Percentiles rank a stretch among this genome's conserved stretches.
Evolutionary conservation across 2,329 filamentous ascomycete species (phyloP).

Genomic region (Acrodontium crateriforme): DNA sequence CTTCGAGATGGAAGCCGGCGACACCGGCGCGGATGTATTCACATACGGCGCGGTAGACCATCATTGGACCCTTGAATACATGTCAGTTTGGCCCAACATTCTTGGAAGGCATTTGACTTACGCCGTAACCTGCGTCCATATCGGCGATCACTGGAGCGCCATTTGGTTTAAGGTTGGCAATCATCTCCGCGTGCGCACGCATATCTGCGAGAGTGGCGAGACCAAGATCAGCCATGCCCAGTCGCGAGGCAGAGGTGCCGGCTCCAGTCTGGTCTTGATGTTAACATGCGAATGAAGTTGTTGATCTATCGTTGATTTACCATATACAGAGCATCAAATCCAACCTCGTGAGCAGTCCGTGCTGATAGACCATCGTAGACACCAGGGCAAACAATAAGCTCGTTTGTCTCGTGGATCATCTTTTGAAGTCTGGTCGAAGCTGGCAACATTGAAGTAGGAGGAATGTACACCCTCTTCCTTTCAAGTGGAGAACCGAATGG

Average conservation of each 20-base stretch:
- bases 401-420: no score
- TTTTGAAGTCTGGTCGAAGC: no score
- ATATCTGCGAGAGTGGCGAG: slow-evolving; percentile 50
- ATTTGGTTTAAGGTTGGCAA: slow-evolving; percentile 44
- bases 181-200: slow-evolving; percentile 49
- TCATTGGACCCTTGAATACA: slow-evolving; percentile 25
- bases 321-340: slow-evolving; percentile 56
- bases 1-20: slow-evolving; percentile 48
- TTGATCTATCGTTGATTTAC: slow-evolving; percentile 25
- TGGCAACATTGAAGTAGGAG: no score
- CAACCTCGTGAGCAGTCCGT: slow-evolving; percentile 46
- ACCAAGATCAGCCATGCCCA: slow-evolving; percentile 51
- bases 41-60: slow-evolving; percentile 40
- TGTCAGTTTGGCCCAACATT: no score
- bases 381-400: no score
- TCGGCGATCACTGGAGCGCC: slow-evolving; percentile 46
- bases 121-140: slow-evolving; percentile 45
- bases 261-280: slow-evolving; percentile 41
- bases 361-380: slow-evolving; percentile 57
- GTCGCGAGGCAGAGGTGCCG: slow-evolving; percentile 45
- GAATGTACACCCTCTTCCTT: no score
- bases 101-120: no score
- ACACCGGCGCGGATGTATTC: slow-evolving; percentile 42
- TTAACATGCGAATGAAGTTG: slow-evolving; percentile 2
- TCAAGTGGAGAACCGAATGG: no score